Conservation (phyloP, 768 basidiomycete genomes). For the Clavulina sp. region DNA sequence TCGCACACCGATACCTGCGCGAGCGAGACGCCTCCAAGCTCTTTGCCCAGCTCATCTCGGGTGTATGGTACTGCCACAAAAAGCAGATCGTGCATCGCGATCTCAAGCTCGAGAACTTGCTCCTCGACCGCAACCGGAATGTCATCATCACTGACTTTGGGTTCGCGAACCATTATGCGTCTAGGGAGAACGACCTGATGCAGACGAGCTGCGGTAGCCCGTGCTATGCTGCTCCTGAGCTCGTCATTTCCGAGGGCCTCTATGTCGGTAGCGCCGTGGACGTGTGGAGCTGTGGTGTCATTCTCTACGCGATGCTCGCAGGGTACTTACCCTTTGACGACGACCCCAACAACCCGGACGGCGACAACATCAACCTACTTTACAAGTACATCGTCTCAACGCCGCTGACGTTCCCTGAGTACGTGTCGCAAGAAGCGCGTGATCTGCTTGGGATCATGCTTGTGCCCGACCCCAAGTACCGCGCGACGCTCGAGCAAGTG, state of each 20-base stretch:
- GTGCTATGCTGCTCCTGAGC: constrained; percentile 95
- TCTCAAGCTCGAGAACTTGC: constrained; percentile 94
- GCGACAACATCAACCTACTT: constrained; percentile 96
- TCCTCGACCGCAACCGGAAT: constrained; percentile 92
- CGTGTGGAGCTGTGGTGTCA: constrained; percentile 94
- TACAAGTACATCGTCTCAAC: constrained; percentile 99
- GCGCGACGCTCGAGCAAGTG: constrained; percentile 57
- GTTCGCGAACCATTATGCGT: constrained; percentile 95
- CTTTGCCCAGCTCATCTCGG: constrained; percentile 94
- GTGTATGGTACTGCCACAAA: constrained; percentile 96
- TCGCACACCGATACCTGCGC: constrained; percentile 89
- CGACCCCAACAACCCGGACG: constrained; percentile 95
- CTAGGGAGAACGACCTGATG: constrained; percentile 87
- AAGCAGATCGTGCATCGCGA: constrained; percentile 99
- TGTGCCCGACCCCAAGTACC: constrained; percentile 71
- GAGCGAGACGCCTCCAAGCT: constrained; percentile 90
- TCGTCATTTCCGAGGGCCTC: constrained; percentile 92
- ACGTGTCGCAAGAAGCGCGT: constrained; percentile 68
- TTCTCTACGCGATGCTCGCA: constrained; percentile 91
- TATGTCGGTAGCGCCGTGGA: constrained; percentile 97
- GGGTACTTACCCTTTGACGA: constrained; percentile 99
- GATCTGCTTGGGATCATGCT: constrained; percentile 83
- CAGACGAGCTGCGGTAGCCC: constrained; percentile 94
- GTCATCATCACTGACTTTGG: constrained; percentile 99
- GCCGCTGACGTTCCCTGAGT: constrained; percentile 91